A percentile compares a stretch with the other conserved stretches of the same genome.
Evolutionary conservation across 2,329 filamentous ascomycete genomes (phyloP).

Genomic region (Xylariaceae sp.): DNA sequence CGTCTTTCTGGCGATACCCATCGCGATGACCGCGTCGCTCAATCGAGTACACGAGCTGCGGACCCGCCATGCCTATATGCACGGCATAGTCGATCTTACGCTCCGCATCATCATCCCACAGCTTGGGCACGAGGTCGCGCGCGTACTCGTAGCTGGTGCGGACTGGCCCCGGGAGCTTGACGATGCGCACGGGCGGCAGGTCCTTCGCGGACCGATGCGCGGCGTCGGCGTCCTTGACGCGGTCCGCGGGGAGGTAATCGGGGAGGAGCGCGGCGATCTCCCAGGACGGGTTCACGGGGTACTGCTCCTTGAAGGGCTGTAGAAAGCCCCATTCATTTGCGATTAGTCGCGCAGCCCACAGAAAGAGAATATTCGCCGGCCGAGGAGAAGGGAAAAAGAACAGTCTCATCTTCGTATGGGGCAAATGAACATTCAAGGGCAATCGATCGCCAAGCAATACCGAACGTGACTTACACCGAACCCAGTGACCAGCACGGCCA

Average conservation of each 20-base stretch:
- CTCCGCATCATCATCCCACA: constrained; percentile 59
- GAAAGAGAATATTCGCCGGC: too few relatives aligned
- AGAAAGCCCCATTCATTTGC: too few relatives aligned
- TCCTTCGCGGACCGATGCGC: constrained; percentile 41
- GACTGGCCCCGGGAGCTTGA: constrained; percentile 70
- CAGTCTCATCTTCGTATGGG: constrained; percentile 28
- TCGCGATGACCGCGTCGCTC: constrained; percentile 75
- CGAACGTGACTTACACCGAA: constrained; percentile 59
- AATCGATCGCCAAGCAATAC: neutral
- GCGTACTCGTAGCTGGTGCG: constrained; percentile 75
- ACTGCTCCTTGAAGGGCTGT: constrained; percentile 79
- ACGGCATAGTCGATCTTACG: constrained; percentile 66
- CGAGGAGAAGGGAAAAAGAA: too few relatives aligned
- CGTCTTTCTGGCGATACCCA: constrained; percentile 73
- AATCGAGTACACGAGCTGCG: constrained; percentile 69
- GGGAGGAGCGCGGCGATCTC: constrained; percentile 77
- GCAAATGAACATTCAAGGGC: neutral
- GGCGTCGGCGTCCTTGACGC: constrained; percentile 50
- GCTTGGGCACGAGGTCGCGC: constrained; percentile 64
- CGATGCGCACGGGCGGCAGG: constrained; percentile 63
- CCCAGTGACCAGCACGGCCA: constrained; percentile 66
- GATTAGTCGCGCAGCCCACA: too few relatives aligned
- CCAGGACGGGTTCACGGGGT: constrained; percentile 80
- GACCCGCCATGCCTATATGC: constrained; percentile 81
- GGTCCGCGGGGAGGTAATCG: constrained; percentile 61